A percentile compares a stretch with the other conserved stretches of the same genome.
Conservation (phyloP, 305 asterid species). For the Nicotiana rustica region DNA sequence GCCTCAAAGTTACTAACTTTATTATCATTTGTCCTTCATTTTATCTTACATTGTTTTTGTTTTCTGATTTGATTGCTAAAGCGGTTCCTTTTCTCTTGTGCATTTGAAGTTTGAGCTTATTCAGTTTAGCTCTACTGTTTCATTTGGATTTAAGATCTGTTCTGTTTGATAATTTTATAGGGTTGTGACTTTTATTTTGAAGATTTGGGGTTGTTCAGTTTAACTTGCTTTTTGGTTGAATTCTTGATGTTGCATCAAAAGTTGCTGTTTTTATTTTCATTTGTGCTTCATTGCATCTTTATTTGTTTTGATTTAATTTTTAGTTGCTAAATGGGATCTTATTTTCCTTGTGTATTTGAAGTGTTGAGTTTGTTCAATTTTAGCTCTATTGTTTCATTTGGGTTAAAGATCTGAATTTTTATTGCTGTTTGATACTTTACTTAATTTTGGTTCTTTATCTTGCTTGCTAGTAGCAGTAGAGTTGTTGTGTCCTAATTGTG, state of each 20-base stretch:
- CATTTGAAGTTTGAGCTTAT: background rate
- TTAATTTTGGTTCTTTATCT: background rate
- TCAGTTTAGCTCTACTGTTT: background rate
- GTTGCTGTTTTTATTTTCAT: too few species aligned
- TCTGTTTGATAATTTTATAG: background rate
- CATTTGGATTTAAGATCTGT: conserved; percentile 31
- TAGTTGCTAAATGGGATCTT: background rate
- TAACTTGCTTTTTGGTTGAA: background rate
- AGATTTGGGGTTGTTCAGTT: conserved; percentile 22
- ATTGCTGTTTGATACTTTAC: too few species aligned
- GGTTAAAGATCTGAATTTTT: too few species aligned
- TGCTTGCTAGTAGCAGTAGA: background rate
- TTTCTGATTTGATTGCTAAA: background rate
- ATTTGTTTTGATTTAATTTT: too few species aligned
- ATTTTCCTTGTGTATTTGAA: background rate
- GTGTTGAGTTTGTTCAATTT: conserved; percentile 6
- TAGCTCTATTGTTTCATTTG: background rate
- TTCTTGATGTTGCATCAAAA: too few species aligned
- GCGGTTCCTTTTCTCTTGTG: background rate
- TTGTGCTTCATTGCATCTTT: too few species aligned
- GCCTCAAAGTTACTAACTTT: background rate
- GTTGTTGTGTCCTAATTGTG: background rate
- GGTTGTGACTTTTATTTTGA: background rate
- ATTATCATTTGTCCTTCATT: background rate
- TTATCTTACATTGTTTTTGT: background rate